phyloP scores from a whole-genome alignment of 2,329 filamentous ascomycete genomes.

The Ophiocordyceps sinensis region DNA sequence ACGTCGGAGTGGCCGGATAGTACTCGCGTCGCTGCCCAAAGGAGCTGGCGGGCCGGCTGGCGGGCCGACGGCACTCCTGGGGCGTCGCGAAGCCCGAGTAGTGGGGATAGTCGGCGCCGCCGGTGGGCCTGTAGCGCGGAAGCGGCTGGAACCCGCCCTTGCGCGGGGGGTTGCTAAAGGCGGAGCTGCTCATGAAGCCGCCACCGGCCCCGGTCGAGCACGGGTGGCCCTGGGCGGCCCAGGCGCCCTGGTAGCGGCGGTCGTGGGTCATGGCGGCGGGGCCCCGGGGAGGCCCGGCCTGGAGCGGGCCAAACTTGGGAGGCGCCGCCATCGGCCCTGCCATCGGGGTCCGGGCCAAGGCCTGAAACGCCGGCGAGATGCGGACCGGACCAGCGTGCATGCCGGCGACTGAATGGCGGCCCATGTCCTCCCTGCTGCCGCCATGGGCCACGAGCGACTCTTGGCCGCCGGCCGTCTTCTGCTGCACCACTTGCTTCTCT shows the following conservation, averaged over 20 bases:
- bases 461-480: not conserved
- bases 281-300: constrained; percentile 13
- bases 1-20: constrained; percentile 16
- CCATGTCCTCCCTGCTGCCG: not conserved
- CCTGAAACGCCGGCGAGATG: constrained; percentile 12
- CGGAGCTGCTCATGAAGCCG: constrained; percentile 2
- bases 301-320: constrained; percentile 17
- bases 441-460: not conserved
- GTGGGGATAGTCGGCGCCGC: constrained; percentile 17
- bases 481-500: not conserved
- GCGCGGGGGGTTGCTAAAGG: constrained; percentile 3
- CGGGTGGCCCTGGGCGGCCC: constrained; percentile 9
- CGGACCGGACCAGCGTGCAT: not conserved
- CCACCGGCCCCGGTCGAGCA: constrained; percentile 1
- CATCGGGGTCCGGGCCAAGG: constrained; percentile 5
- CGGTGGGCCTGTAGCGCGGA: constrained; percentile 15
- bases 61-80: constrained; percentile 7
- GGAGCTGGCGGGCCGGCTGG: not conserved
- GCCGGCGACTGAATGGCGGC: not conserved
- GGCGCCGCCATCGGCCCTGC: constrained; percentile 10
- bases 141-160: constrained; percentile 3
- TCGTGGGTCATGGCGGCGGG: constrained; percentile 12
- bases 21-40: constrained; percentile 7
- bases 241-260: constrained; percentile 8
- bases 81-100: constrained; percentile 7